Evolutionary conservation across 1,284 basidiomycete species (phyloP).

Genomic region (Schizophyllum commune): DNA sequence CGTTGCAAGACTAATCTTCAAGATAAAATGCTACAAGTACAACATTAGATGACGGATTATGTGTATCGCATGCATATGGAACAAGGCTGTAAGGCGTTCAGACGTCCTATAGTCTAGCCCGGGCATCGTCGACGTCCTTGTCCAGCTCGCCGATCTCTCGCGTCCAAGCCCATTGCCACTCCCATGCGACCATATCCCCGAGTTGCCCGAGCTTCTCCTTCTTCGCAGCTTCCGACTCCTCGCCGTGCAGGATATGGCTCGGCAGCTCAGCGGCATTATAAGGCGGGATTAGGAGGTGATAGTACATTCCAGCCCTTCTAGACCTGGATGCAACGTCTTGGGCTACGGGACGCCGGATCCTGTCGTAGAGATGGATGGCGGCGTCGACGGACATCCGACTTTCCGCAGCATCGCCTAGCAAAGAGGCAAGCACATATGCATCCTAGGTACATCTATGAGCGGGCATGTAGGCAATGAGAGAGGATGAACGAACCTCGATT

Average conservation of each 20-base stretch:
- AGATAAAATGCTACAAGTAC: too few species aligned
- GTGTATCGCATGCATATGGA: too few species aligned
- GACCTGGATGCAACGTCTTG: conserved; percentile 24
- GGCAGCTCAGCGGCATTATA: not conserved
- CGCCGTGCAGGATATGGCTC: not conserved
- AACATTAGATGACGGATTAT: too few species aligned
- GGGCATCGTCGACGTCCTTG: not conserved
- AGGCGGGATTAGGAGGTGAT: not conserved
- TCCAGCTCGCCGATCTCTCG: not conserved
- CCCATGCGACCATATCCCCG: not conserved
- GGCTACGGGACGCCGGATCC: conserved; percentile 36
- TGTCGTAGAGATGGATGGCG: conserved; percentile 39
- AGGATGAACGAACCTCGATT: conserved; percentile 33
- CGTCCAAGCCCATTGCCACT: not conserved
- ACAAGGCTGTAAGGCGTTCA: too few species aligned
- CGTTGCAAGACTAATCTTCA: too few species aligned
- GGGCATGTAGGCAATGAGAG: not conserved
- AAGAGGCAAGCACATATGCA: conserved; percentile 39
- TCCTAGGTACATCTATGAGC: conserved; percentile 28
- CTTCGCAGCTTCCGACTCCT: not conserved
- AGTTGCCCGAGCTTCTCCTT: not conserved
- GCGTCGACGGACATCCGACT: conserved; percentile 26
- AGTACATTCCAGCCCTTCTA: not conserved
- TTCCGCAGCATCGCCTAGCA: conserved; percentile 37
- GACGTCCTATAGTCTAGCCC: not conserved